Conservation (phyloP, 2,329 filamentous ascomycete species). For the Colletotrichum sojae region DNA sequence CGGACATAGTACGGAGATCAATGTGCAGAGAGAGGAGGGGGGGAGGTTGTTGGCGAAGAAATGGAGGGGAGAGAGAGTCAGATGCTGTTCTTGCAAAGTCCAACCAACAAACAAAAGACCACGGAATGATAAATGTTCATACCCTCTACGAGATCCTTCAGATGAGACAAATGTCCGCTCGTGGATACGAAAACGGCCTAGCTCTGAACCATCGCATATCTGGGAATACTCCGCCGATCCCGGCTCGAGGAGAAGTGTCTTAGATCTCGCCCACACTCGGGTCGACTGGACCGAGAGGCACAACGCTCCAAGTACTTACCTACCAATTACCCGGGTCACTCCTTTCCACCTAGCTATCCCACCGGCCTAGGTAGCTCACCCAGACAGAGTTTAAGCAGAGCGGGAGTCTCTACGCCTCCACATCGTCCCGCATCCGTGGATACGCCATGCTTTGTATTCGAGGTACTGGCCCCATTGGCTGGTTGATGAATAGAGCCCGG, state of each 20-base stretch:
- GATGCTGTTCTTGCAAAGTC: not conserved
- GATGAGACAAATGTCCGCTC: not conserved
- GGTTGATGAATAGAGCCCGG: not conserved
- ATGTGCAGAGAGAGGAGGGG: too few relatives aligned
- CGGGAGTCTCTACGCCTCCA: slow-evolving; percentile 10
- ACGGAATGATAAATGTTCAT: not conserved
- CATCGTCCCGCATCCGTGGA: not conserved
- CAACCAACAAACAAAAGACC: not conserved
- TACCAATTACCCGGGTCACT: not conserved
- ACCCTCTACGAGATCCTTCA: not conserved
- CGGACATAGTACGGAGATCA: not conserved
- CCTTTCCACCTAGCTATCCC: too few relatives aligned
- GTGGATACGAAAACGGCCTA: not conserved
- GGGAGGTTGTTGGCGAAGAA: too few relatives aligned
- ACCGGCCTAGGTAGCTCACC: too few relatives aligned
- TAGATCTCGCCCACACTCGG: too few relatives aligned
- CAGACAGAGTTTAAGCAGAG: slow-evolving; percentile 10
- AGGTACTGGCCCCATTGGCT: not conserved
- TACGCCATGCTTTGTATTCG: too few relatives aligned
- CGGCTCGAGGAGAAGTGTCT: too few relatives aligned
- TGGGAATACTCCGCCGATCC: too few relatives aligned
- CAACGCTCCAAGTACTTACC: not conserved
- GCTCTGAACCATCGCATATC: slow-evolving; percentile 1
- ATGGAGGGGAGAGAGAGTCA: too few relatives aligned
- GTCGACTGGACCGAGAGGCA: too few relatives aligned